phyloP scores from a whole-genome alignment of 116 monocot species.

The Zostera marina region DNA sequence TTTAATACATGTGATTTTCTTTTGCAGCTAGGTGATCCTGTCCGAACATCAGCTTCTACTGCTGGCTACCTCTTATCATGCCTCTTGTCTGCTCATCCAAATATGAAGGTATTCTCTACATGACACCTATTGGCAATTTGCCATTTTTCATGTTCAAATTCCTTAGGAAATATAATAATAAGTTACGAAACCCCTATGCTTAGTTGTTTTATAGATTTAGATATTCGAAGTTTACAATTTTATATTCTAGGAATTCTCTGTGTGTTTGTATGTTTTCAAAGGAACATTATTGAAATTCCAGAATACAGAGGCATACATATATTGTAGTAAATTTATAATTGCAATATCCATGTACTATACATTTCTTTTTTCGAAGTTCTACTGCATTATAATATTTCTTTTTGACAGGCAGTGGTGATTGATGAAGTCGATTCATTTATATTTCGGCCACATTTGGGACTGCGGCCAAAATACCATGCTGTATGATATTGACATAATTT shows the following conservation, averaged over 20 bases:
- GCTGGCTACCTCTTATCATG: conserved; percentile 14
- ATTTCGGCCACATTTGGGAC: conserved; percentile 81
- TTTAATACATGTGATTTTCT: too few relatives aligned
- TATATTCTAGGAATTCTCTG: too few relatives aligned
- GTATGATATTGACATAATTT: conserved; percentile 29
- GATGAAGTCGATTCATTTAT: conserved; percentile 93
- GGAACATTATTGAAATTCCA: too few relatives aligned
- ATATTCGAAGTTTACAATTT: too few relatives aligned
- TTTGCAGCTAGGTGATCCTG: conserved; percentile 18
- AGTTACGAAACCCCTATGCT: background rate
- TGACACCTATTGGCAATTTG: too few relatives aligned
- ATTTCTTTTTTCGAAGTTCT: background rate
- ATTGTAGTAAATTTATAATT: too few relatives aligned
- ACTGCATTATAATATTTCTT: background rate
- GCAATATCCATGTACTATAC: background rate
- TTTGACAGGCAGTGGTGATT: conserved; percentile 68
- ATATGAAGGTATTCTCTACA: conserved; percentile 12
- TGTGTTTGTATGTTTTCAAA: too few relatives aligned
- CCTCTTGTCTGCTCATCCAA: conserved; percentile 16
- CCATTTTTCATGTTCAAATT: background rate
- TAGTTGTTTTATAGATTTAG: background rate
- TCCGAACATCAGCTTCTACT: conserved; percentile 14
- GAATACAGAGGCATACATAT: too few relatives aligned
- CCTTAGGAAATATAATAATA: background rate
- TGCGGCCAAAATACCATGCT: conserved; percentile 84